These are phyloP conservation scores for Naegleria gruberi DNA, from an alignment of 208 protist genomes.

Conservation along the genomic window DNA sequence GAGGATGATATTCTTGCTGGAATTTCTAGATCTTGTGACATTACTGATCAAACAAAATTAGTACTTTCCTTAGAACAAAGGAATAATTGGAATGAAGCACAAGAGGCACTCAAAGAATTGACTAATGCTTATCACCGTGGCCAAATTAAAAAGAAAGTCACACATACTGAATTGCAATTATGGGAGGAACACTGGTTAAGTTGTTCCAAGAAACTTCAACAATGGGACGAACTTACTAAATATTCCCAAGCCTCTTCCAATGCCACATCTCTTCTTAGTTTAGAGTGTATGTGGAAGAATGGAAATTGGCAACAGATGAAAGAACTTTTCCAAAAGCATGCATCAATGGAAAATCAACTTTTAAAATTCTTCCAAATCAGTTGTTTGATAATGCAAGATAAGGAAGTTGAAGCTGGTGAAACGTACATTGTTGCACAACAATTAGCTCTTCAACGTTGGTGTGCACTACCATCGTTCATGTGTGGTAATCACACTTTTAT, in stretches of 20 bases:
- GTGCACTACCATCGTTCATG: constrained; percentile 14
- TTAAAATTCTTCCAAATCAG: constrained; percentile 22
- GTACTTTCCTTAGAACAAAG: constrained; percentile 11
- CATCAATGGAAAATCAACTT: background rate
- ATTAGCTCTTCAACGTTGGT: constrained; percentile 18
- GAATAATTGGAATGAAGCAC: background rate
- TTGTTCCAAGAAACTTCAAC: constrained; percentile 24
- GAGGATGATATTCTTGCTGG: constrained; percentile 24
- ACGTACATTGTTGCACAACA: background rate
- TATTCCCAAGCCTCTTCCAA: background rate
- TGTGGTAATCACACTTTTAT: background rate
- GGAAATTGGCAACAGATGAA: constrained; percentile 22
- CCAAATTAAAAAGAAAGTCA: background rate
- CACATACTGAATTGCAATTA: background rate
- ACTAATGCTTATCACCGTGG: background rate
- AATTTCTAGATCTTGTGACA: background rate
- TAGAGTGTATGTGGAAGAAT: constrained; percentile 27
- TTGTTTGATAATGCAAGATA: background rate
- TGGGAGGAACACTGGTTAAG: constrained; percentile 10
- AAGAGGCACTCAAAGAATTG: constrained; percentile 7
- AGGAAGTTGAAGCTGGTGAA: background rate
- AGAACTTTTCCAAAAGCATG: constrained; percentile 11
- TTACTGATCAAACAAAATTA: constrained; percentile 1
- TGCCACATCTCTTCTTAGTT: background rate
- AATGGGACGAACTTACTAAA: constrained; percentile 27